A percentile compares a stretch with the other conserved stretches of the same genome.
Conservation (phyloP, 2,329 filamentous ascomycete species). For the Botrytis cinerea region DNA sequence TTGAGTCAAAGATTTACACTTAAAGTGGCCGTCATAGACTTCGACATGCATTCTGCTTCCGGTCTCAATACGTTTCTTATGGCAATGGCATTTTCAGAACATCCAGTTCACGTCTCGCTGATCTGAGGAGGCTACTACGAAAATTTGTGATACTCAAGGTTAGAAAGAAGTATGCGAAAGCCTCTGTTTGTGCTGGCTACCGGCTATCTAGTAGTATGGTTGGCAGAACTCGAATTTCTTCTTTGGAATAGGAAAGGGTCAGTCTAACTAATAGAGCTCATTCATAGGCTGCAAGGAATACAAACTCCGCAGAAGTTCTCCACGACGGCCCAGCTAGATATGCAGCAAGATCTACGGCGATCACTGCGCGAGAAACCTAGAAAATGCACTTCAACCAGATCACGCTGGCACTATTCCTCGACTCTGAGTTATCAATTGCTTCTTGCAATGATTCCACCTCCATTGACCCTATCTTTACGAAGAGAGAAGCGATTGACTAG, state of each 20-base stretch:
- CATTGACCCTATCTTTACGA: rapidly evolving
- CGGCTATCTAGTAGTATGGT: neutral
- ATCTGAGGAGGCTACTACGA: neutral
- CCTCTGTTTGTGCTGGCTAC: neutral
- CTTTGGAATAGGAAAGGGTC: neutral
- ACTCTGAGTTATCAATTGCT: neutral
- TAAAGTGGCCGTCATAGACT: neutral
- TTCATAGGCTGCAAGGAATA: neutral
- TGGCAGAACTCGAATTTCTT: neutral
- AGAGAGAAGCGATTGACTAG: neutral
- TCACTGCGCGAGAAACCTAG: neutral
- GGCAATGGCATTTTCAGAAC: neutral
- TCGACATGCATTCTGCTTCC: neutral
- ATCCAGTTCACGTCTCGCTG: neutral
- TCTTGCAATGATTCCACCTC: neutral
- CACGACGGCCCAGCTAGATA: neutral
- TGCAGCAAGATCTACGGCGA: neutral
- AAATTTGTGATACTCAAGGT: neutral
- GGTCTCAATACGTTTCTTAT: rapidly evolving
- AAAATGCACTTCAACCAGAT: neutral
- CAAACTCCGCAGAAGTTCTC: neutral
- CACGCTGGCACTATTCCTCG: neutral
- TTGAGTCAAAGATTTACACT: neutral
- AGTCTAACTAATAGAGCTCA: neutral
- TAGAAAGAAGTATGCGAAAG: neutral